A percentile compares a stretch with the other conserved stretches of the same genome.
Conservation (phyloP, 2,329 filamentous ascomycete species). For the Pseudovirgaria hyperparasitica region DNA sequence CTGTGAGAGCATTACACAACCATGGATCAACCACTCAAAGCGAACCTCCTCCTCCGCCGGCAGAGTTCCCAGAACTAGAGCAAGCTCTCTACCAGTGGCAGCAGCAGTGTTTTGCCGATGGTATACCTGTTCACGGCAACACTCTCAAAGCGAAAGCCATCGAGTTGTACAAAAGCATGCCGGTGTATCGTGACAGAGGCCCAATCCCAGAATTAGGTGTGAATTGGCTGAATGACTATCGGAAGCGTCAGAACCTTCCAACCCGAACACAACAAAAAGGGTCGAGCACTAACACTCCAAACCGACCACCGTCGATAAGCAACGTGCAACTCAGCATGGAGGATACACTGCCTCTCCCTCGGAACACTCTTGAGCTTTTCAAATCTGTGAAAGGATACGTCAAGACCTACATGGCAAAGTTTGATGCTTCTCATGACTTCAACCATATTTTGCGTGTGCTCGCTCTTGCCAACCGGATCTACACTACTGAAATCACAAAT, state of each 20-base stretch:
- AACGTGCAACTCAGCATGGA: no score
- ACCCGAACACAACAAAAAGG: slow-evolving; percentile 1
- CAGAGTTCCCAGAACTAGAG: slow-evolving; percentile 9
- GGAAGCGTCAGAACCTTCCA: slow-evolving; percentile 8
- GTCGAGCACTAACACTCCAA: not conserved
- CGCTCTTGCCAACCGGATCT: slow-evolving; percentile 55
- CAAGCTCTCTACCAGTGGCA: slow-evolving; percentile 10
- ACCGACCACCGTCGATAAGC: not conserved
- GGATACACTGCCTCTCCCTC: no score
- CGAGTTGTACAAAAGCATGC: slow-evolving; percentile 6
- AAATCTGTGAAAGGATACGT: slow-evolving; percentile 18
- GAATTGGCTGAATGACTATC: slow-evolving; percentile 10
- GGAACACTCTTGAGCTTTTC: slow-evolving; percentile 17
- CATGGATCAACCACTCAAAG: slow-evolving; percentile 6
- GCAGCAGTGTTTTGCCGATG: slow-evolving; percentile 6
- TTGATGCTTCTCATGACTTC: slow-evolving; percentile 83
- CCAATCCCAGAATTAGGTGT: slow-evolving; percentile 8
- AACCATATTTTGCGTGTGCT: slow-evolving; percentile 71
- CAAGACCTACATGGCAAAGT: slow-evolving; percentile 53
- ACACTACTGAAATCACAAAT: slow-evolving; percentile 34
- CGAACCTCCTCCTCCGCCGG: not conserved
- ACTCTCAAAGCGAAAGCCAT: slow-evolving; percentile 10
- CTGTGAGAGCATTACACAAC: slow-evolving; percentile 6
- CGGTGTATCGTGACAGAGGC: slow-evolving; percentile 3
- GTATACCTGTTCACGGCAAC: slow-evolving; percentile 9